phyloP scores from a whole-genome alignment of 495 filamentous ascomycete genomes.

The Lophium mytilinum region DNA sequence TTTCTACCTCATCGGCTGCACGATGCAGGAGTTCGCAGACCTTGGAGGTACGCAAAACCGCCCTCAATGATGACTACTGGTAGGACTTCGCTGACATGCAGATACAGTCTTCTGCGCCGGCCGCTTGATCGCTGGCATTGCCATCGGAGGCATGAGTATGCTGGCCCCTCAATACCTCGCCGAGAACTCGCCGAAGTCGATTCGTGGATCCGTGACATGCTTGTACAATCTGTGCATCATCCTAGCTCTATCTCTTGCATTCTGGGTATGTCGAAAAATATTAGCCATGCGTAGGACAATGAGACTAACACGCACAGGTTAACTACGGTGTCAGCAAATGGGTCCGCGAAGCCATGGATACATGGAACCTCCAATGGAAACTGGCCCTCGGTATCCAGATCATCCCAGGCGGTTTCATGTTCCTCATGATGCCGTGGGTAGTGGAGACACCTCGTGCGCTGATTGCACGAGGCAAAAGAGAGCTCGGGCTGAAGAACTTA shows the following conservation, averaged over 20 bases:
- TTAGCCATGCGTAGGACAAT: no score
- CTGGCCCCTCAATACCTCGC: conserved; percentile 46
- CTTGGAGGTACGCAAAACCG: no score
- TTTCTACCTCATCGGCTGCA: conserved; percentile 71
- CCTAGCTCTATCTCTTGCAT: conserved; percentile 32
- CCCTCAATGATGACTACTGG: no score
- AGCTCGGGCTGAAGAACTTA: conserved; percentile 24
- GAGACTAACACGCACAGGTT: no score
- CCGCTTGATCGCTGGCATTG: conserved; percentile 33
- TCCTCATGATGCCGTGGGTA: conserved; percentile 44
- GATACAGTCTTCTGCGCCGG: conserved; percentile 35
- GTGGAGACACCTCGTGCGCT: conserved; percentile 29
- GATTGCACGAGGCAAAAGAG: conserved; percentile 27
- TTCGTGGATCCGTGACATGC: conserved; percentile 34
- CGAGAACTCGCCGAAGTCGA: conserved; percentile 34
- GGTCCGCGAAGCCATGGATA: conserved; percentile 26
- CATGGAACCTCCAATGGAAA: conserved; percentile 32
- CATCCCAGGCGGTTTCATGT: conserved; percentile 16
- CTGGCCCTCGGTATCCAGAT: conserved; percentile 13
- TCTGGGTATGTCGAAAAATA: no score
- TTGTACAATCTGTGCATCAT: conserved; percentile 35
- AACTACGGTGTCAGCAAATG: conserved; percentile 28
- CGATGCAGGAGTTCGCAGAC: conserved; percentile 57
- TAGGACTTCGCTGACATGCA: no score
- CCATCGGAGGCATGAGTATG: conserved; percentile 31